These are phyloP conservation scores for Cyberlindnera xishuangbannaensis DNA, from an alignment of 805 yeast species.

Conservation along the genomic window DNA sequence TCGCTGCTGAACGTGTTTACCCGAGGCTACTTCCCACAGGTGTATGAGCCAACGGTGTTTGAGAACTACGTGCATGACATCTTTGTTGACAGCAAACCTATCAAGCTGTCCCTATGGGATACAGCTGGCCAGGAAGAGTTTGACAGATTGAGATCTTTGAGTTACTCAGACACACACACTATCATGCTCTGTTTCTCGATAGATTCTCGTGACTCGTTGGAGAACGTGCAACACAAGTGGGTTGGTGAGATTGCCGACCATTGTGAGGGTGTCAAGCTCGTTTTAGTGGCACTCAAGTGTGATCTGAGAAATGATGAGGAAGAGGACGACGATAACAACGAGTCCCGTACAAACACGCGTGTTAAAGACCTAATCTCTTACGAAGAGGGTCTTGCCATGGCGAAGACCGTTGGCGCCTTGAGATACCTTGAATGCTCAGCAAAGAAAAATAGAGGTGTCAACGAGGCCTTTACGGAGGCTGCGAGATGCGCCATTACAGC, in stretches of 20 bases:
- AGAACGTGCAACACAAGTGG: constrained; percentile 94
- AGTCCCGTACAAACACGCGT: constrained; percentile 25
- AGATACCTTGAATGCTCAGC: constrained; percentile 97
- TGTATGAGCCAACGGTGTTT: constrained; percentile 96
- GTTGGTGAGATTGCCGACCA: constrained; percentile 95
- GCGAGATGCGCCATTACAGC: constrained; percentile 94
- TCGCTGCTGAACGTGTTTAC: constrained; percentile 93
- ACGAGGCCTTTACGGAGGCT: constrained; percentile 98
- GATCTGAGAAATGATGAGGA: constrained; percentile 75
- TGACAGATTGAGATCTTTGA: constrained; percentile 85
- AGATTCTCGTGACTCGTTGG: constrained; percentile 90
- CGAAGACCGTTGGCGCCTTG: constrained; percentile 88
- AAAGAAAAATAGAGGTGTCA: constrained; percentile 94
- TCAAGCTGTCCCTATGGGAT: constrained; percentile 93
- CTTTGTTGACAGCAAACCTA: constrained; percentile 88
- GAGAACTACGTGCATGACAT: constrained; percentile 97
- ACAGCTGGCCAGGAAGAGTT: constrained; percentile 99
- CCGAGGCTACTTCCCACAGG: constrained; percentile 96
- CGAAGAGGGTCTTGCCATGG: constrained; percentile 91
- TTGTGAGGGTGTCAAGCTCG: constrained; percentile 93
- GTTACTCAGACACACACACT: constrained; percentile 94
- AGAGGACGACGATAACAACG: constrained; percentile 32
- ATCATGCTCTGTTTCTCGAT: constrained; percentile 94
- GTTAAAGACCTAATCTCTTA: constrained; percentile 62
- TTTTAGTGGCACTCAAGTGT: constrained; percentile 90